Evolutionary conservation across 306 rosid genomes (phyloP).

Genomic region (Trichosanthes cucumerina): DNA sequence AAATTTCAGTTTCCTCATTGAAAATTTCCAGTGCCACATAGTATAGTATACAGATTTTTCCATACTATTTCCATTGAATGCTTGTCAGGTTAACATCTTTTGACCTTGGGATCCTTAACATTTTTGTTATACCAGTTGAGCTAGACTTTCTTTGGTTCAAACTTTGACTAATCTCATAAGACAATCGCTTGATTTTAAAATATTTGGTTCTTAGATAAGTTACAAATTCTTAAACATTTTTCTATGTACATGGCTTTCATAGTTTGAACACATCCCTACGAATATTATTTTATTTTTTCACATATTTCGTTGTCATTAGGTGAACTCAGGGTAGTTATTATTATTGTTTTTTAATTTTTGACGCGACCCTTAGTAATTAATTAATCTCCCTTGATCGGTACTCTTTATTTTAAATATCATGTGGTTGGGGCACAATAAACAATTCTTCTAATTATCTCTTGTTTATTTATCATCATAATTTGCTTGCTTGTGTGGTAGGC

Average conservation of each 20-base stretch:
- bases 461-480: background rate
- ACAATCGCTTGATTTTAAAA: background rate
- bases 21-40: too few relatives aligned
- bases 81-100: too few relatives aligned
- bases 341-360: too few relatives aligned
- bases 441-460: background rate
- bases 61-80: too few relatives aligned
- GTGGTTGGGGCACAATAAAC: background rate
- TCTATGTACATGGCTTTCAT: background rate
- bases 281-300: background rate
- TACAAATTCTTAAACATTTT: background rate
- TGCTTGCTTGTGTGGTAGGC: background rate
- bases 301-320: background rate
- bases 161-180: background rate
- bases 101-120: too few relatives aligned
- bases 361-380: background rate
- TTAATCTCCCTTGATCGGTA: background rate
- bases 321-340: too few relatives aligned
- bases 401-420: background rate
- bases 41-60: too few relatives aligned
- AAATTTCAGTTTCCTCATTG: slow-evolving; percentile 36
- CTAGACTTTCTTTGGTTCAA: too few relatives aligned
- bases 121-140: too few relatives aligned
- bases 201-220: too few relatives aligned
- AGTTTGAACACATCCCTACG: background rate